Base-by-base conservation (phyloP, 805 yeast genomes). In the Yarrowia deformans region DNA sequence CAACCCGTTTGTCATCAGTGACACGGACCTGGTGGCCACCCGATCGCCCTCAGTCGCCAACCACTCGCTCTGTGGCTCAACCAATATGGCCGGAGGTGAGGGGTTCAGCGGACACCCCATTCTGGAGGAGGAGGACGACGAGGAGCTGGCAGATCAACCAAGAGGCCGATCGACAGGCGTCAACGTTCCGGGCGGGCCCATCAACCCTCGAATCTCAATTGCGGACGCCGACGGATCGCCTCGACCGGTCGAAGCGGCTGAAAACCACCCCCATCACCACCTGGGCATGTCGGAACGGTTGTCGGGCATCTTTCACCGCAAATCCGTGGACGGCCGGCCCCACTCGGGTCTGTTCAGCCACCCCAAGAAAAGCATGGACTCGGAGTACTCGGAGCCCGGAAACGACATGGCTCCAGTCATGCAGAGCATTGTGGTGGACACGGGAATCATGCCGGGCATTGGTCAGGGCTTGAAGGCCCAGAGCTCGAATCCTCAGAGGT, bases 341-440 rank as follows among this genome's bases (percentile, higher is more conserved):
- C 66, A 60, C 18, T 43, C 52, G n/a, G 66, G 66, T 2, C 40
- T 60, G 23, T 60, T 60, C 34, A 34, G 35, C 18, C 16, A 12
- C 5, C 52, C 40, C 18, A 60, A 60, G 37, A 60, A 60, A 14
- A 16, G 29, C 32, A 43, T 60, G 66, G 66, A 60, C 16, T 56
- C 64, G 48, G 64, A 42, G 5, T 60, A 34, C 14, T 60, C 66
- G 0, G 52, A 60, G 32, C 52, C 52, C 4, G 66, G 52, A 3
- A 42, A 34, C 16, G 66, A 60, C 10, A 60, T 60, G 66, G 52
- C 66, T 12, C 66, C 66, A 2, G 66, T 60, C 9, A 60, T 60
- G 66, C 66, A 60, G 52, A 60, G 66, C 19, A 63, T 63, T 48
- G 68, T 63, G 16, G 68, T 63, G n/a, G 68, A 63, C 18, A 63